A percentile compares a stretch with the other conserved stretches of the same genome.
phyloP scores from a whole-genome alignment of 2,329 filamentous ascomycete genomes.

The Emergomyces africanus region DNA sequence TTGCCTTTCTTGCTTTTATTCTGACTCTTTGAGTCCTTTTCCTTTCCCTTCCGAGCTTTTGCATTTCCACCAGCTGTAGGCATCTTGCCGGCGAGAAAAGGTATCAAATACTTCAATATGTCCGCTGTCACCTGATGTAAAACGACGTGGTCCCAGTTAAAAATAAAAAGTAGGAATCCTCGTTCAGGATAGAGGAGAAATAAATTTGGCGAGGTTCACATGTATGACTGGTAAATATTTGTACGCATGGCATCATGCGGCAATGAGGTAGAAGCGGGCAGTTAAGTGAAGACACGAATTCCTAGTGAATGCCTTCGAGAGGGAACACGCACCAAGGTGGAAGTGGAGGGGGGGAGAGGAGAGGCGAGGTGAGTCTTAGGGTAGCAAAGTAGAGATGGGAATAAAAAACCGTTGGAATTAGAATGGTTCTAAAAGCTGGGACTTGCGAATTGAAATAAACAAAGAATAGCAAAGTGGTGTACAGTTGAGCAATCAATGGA shows the following conservation, averaged over 20 bases:
- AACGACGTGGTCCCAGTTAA: slow-evolving; percentile 3
- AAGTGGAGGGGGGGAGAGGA: no score
- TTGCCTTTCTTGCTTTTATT: slow-evolving; percentile 7
- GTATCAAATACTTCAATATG: slow-evolving; percentile 4
- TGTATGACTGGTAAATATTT: slow-evolving; percentile 3
- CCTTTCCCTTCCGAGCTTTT: slow-evolving; percentile 5
- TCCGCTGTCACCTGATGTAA: slow-evolving; percentile 1
- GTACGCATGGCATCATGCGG: slow-evolving; percentile 1
- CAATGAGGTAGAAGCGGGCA: not conserved
- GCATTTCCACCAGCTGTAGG: not conserved
- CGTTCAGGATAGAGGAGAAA: not conserved
- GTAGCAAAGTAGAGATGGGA: not conserved
- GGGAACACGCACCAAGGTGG: slow-evolving; percentile 7
- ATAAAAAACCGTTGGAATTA: slow-evolving; percentile 6
- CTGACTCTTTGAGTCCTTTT: slow-evolving; percentile 4
- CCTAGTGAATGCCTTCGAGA: not conserved
- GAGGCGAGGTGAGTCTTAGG: not conserved
- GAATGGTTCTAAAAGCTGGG: not conserved
- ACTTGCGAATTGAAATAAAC: slow-evolving; percentile 2
- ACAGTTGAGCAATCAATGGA: slow-evolving; percentile 8
- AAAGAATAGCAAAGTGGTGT: slow-evolving; percentile 6
- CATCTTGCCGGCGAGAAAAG: slow-evolving; percentile 1
- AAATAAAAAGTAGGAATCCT: not conserved
- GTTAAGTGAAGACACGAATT: slow-evolving; percentile 3
- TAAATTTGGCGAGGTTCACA: not conserved